Base-by-base conservation (phyloP, 352 stramenopile species). In the Peronospora farinosa region DNA sequence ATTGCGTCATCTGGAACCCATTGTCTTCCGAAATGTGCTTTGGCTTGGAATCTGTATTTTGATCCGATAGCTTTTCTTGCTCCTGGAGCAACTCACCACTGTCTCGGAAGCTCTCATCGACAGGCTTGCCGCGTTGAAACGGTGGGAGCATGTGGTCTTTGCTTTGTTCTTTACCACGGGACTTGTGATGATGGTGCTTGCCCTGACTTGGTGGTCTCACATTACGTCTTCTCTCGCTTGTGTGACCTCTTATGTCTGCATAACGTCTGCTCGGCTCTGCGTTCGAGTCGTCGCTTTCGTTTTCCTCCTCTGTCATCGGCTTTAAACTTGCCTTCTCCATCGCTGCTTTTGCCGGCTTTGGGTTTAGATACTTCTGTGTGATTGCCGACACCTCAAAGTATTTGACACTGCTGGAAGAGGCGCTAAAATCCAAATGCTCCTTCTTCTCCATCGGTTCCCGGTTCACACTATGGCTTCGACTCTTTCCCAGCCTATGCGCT, bases 391-490 rank as follows among this genome's bases (percentile, higher is more conserved):
- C 56, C 16, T 64, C 62, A 40, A 69, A 61, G 19, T 46, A 60
- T 31, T 57, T 67, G 7, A 69, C 38, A 36, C 61, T 69, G 40
- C 49, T 63, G 21, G 56, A 68, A 9, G 65, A 74, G 13, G 65
- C 61, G 19, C 65, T 55, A 52, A 75, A 72, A 33, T 75, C 53
- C n/a, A 70, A 43, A 25, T 68, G 60, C 44, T 72, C 45, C 43
- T 72, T 72, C 39, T 69, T 63, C 37, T 65, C 54, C 48, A 66
- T 50, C 11, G 59, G 63, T 13, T 51, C 33, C 7, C 57, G 49
- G 21, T 47, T 58, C 19, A 25, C 25, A 33, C 19, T 52, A 23
- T 57, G 45, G 4, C 23, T 32, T 37, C 32, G 45, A 32, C 27
- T 12, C 23, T 47, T 52, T 45, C 30, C 27, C 5, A 41, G 39